Percentiles rank a stretch among this genome's conserved stretches.
phyloP scores from a whole-genome alignment of 2,329 filamentous ascomycete genomes.

The Malbranchea cinnamomea region DNA sequence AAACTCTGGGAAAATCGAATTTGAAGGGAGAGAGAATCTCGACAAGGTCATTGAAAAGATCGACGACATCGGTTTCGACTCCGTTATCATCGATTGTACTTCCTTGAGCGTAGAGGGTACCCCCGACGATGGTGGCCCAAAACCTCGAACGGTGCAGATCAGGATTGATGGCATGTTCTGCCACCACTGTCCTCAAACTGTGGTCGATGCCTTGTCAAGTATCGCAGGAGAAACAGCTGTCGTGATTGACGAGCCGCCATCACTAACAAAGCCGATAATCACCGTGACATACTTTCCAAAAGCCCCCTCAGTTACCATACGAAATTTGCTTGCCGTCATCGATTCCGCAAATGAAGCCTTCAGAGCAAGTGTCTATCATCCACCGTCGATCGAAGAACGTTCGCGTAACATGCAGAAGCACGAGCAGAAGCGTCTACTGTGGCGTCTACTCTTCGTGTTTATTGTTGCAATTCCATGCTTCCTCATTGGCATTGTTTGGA shows the following conservation, averaged over 20 bases:
- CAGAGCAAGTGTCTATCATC: slow-evolving; percentile 56
- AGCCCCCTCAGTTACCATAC: slow-evolving; percentile 56
- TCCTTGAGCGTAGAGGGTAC: slow-evolving; percentile 21
- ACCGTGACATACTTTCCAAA: slow-evolving; percentile 56
- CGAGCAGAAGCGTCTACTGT: slow-evolving; percentile 53
- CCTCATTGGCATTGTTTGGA: slow-evolving; percentile 76
- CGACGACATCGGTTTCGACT: slow-evolving; percentile 50
- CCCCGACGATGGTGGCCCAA: slow-evolving; percentile 16
- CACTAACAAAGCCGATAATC: slow-evolving; percentile 50
- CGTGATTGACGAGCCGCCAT: slow-evolving; percentile 29
- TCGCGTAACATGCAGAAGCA: slow-evolving; percentile 55
- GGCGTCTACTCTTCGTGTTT: slow-evolving; percentile 55
- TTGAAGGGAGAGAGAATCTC: slow-evolving; percentile 32
- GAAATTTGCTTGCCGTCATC: slow-evolving; percentile 56
- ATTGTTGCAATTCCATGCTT: slow-evolving; percentile 67
- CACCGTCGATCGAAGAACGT: slow-evolving; percentile 69
- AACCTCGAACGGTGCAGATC: slow-evolving; percentile 47
- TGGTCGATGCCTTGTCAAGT: slow-evolving; percentile 22
- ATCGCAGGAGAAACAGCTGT: slow-evolving; percentile 36
- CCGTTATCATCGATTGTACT: slow-evolving; percentile 36
- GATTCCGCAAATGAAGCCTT: slow-evolving; percentile 51
- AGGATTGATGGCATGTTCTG: slow-evolving; percentile 60
- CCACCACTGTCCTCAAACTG: slow-evolving; percentile 47
- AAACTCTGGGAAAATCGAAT: slow-evolving; percentile 35
- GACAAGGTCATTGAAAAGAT: slow-evolving; percentile 34